Conservation (phyloP, 2,329 filamentous ascomycete genomes). For the Ophiocordyceps robertsii region DNA sequence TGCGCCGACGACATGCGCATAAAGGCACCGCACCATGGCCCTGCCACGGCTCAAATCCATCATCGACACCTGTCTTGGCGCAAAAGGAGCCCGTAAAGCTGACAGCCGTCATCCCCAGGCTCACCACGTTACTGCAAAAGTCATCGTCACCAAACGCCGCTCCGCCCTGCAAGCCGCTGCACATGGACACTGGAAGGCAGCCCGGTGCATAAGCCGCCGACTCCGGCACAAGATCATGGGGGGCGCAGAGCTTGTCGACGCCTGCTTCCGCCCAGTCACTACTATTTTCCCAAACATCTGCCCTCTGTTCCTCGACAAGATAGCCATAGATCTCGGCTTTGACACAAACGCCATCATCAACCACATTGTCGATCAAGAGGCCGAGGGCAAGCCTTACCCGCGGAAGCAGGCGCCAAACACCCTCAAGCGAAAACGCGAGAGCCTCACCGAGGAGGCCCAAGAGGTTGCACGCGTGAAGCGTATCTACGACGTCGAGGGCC, state of each 20-base stretch:
- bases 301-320: constrained; percentile 18
- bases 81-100: neutral
- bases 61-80: neutral
- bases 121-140: neutral
- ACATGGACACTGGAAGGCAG: neutral
- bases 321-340: constrained; percentile 14
- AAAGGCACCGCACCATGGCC: too few species aligned
- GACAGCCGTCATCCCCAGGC: neutral
- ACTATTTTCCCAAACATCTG: constrained; percentile 33
- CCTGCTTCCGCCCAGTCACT: constrained; percentile 6
- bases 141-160: neutral
- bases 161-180: neutral
- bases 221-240: neutral
- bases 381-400: constrained; percentile 24
- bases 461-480: neutral
- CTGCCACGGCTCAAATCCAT: too few species aligned
- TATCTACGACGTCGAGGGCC: neutral
- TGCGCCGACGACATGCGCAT: too few species aligned
- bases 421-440: constrained; percentile 29
- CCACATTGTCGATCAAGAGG: constrained; percentile 24
- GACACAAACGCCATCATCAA: constrained; percentile 18
- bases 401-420: constrained; percentile 8
- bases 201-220: neutral
- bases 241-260: constrained; percentile 1
- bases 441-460: neutral